Base-by-base conservation (phyloP, 2,329 filamentous ascomycete genomes). In the Aureobasidium sp. region DNA sequence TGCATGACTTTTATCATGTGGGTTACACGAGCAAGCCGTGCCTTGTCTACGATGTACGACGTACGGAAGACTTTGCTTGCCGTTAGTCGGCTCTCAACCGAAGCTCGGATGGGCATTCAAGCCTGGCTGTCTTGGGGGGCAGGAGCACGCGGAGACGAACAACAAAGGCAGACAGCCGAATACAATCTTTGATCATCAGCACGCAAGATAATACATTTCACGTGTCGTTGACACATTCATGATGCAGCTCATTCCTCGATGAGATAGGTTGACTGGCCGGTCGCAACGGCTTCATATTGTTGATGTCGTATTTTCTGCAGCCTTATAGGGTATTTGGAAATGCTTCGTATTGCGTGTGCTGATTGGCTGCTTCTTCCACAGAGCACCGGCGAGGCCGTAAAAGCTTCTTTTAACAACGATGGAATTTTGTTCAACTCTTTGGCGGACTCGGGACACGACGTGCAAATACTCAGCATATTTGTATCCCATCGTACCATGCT, bases 291-390 rank as follows among this genome's bases (percentile, higher is more conserved):
- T 42, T 42, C 37, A 39, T 52, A 37, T 42, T 52, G 17, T 42
- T 31, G 37, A 29, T 53, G 29, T 41, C 22, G 22, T 39, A 22
- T n/a, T 20, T 25, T 34, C 22, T 55, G 52, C 52, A 55, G 52
- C 52, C 52, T 22, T 55, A 55, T 55, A 52, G 42, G 52, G 52
- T 55, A 55, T 55, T 55, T 55, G 52, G 36, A 55, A 55, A 41
- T 53, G 25, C 31, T 42, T 14, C 14, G 52, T 15, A 55, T 20
- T 22, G 27, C 39, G 36, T 12, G 11, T n/a, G 36, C 25, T 55
- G 52, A 55, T 55, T 55, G 52, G 52, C 52, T 55, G 37, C 17
- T 44, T 36, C 52, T 31, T 55, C 20, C 31, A 42, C 34, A 53
- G 48, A 39, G 29, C n/a, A 22, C 37, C 34, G n/a, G 48, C 45